Conservation (phyloP, 2,329 filamentous ascomycete genomes). For the Lasiodiplodia theobromae region DNA sequence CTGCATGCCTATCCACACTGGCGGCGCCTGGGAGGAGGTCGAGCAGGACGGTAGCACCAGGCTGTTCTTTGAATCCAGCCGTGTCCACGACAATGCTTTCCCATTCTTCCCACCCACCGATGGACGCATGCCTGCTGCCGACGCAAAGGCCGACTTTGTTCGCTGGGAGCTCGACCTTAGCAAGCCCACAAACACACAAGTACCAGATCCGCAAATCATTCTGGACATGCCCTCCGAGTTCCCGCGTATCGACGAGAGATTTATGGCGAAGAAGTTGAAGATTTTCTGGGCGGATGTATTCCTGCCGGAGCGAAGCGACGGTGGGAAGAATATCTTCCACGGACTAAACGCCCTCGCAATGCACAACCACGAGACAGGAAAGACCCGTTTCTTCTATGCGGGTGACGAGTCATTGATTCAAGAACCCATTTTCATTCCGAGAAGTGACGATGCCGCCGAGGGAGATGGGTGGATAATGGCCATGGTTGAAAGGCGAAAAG, state of each 20-base stretch:
- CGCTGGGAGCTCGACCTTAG: conserved; percentile 46
- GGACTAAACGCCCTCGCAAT: conserved; percentile 31
- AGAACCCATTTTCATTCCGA: conserved; percentile 60
- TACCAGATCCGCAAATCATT: conserved; percentile 41
- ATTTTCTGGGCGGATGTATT: conserved; percentile 43
- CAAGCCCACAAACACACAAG: conserved; percentile 33
- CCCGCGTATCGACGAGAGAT: conserved; percentile 51
- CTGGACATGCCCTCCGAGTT: conserved; percentile 49
- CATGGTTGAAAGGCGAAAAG: conserved; percentile 48
- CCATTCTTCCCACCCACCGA: conserved; percentile 44
- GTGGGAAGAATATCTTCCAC: conserved; percentile 36
- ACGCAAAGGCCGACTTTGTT: conserved; percentile 47
- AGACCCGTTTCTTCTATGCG: conserved; percentile 39
- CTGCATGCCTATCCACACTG: conserved; percentile 47
- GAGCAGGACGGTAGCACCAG: conserved; percentile 35
- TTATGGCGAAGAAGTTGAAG: conserved; percentile 43
- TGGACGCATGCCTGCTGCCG: conserved; percentile 37
- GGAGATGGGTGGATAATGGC: conserved; percentile 58
- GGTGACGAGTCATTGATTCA: conserved; percentile 52
- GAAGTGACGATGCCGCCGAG: conserved; percentile 49
- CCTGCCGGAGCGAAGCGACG: conserved; percentile 34
- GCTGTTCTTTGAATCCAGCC: conserved; percentile 41
- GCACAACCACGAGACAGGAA: conserved; percentile 32
- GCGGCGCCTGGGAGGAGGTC: conserved; percentile 45
- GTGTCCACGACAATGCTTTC: conserved; percentile 46